Conservation (phyloP, 2,329 filamentous ascomycete genomes). For the Penicillium paneum region DNA sequence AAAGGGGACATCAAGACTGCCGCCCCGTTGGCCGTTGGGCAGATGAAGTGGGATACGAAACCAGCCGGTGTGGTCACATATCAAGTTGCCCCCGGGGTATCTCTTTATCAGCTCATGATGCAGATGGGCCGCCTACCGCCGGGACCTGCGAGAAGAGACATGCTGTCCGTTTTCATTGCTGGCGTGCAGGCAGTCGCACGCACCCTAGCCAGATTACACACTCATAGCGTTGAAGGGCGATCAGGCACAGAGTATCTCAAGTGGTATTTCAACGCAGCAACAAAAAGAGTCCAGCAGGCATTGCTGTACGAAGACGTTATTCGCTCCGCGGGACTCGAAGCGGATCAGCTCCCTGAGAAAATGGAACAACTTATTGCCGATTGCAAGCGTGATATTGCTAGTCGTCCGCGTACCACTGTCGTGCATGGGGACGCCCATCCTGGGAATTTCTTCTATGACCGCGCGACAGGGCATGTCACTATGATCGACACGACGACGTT, state of each 20-base stretch:
- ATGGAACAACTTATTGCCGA: neutral
- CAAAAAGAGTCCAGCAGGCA: neutral
- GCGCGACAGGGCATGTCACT: neutral
- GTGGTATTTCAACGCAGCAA: slow-evolving; percentile 1
- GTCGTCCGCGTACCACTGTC: neutral
- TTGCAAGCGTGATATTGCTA: neutral
- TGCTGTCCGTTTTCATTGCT: neutral
- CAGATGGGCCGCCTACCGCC: neutral
- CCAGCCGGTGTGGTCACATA: neutral
- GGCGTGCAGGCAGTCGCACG: neutral
- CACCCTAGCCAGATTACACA: neutral
- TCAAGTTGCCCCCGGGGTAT: neutral
- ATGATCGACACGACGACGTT: slow-evolving; percentile 1
- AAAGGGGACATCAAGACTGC: neutral
- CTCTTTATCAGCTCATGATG: neutral
- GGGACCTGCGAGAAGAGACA: neutral
- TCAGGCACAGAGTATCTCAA: neutral
- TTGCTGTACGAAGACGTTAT: neutral
- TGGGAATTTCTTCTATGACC: slow-evolving; percentile 2
- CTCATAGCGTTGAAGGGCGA: neutral
- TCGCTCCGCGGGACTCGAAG: neutral
- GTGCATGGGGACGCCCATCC: neutral
- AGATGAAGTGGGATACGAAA: neutral
- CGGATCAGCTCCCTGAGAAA: neutral
- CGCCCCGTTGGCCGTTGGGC: neutral